Percentiles rank a stretch among this genome's conserved stretches.
Conservation (phyloP, 139 green algal species). For the Edaphochlamys debaryana region DNA sequence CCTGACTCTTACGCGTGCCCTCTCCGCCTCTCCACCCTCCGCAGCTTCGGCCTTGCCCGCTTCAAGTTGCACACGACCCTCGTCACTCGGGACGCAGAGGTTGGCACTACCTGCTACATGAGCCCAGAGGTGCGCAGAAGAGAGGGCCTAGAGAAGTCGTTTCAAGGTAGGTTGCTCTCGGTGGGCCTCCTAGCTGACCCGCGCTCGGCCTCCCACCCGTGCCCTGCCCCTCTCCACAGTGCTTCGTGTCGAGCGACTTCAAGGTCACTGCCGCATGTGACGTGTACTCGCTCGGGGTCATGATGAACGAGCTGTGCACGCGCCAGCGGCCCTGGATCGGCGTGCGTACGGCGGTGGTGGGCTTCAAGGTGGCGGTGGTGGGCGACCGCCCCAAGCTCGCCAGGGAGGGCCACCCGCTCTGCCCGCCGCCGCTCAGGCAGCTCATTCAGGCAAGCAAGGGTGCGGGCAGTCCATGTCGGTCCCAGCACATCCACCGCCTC, state of each 20-base stretch:
- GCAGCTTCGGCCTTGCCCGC: slow-evolving; percentile 54
- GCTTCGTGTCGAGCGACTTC: slow-evolving; percentile 31
- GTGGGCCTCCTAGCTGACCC: no score
- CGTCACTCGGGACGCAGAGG: slow-evolving; percentile 34
- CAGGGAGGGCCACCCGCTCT: neutral
- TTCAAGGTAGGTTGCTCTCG: no score
- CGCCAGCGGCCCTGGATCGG: slow-evolving; percentile 24
- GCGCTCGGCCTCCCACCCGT: no score
- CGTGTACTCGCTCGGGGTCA: slow-evolving; percentile 37
- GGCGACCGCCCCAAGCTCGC: slow-evolving; percentile 22
- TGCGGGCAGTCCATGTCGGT: no score
- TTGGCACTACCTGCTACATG: slow-evolving; percentile 44
- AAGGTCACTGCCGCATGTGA: slow-evolving; percentile 32
- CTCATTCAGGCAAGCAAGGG: no score
- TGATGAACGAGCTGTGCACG: slow-evolving; percentile 36
- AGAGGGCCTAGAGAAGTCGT: no score
- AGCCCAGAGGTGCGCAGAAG: slow-evolving; percentile 14
- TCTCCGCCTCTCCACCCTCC: no score
- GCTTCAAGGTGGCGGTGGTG: slow-evolving; percentile 38
- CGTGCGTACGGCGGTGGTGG: slow-evolving; percentile 4
- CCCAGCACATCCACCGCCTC: no score
- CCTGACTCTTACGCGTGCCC: no score
- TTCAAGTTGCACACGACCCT: slow-evolving; percentile 57
- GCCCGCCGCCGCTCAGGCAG: slow-evolving; percentile 4
- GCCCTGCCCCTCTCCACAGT: neutral